Evolutionary conservation across 2,329 filamentous ascomycete species (phyloP).

Genomic region (Coleophoma cylindrospora): DNA sequence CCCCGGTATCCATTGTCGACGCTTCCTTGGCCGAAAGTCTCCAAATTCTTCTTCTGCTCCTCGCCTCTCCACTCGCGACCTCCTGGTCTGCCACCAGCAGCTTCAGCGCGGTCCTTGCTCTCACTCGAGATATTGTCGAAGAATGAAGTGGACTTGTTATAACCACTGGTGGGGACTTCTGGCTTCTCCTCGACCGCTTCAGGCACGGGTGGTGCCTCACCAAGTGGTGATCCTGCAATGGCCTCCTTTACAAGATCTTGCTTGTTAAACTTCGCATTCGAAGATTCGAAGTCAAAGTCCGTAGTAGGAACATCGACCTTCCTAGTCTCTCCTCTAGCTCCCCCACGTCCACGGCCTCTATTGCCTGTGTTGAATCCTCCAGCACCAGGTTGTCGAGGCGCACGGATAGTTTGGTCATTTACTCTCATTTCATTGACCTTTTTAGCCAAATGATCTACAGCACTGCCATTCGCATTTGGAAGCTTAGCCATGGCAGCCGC

Average conservation of each 20-base stretch:
- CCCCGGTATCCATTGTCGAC: slow-evolving; percentile 76
- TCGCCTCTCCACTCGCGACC: slow-evolving; percentile 87
- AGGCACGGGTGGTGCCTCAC: slow-evolving; percentile 40
- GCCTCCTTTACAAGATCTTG: slow-evolving; percentile 83
- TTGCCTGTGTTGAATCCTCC: slow-evolving; percentile 33
- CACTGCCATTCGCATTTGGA: slow-evolving; percentile 31
- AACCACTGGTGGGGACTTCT: slow-evolving; percentile 49
- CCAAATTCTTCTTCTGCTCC: slow-evolving; percentile 92
- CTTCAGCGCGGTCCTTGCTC: slow-evolving; percentile 79
- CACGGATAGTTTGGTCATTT: slow-evolving; percentile 47
- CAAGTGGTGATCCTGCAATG: slow-evolving; percentile 68
- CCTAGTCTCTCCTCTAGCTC: slow-evolving; percentile 33
- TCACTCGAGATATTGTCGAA: slow-evolving; percentile 99
- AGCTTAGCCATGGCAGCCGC: slow-evolving; percentile 76
- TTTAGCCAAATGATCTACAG: slow-evolving; percentile 66
- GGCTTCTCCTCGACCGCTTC: slow-evolving; percentile 36
- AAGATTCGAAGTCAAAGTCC: slow-evolving; percentile 86
- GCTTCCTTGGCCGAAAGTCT: slow-evolving; percentile 95
- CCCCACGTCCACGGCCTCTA: slow-evolving; percentile 36
- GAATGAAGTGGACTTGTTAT: slow-evolving; percentile 88
- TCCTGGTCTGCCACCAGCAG: slow-evolving; percentile 60
- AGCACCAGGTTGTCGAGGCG: slow-evolving; percentile 39
- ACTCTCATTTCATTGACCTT: slow-evolving; percentile 75
- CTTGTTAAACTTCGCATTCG: slow-evolving; percentile 87
- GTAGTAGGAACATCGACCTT: slow-evolving; percentile 86